Evolutionary conservation across 148 eudicot species (phyloP), one percentile per base, ranked within the genome.

Genomic region (Euryodendron excelsum): DNA sequence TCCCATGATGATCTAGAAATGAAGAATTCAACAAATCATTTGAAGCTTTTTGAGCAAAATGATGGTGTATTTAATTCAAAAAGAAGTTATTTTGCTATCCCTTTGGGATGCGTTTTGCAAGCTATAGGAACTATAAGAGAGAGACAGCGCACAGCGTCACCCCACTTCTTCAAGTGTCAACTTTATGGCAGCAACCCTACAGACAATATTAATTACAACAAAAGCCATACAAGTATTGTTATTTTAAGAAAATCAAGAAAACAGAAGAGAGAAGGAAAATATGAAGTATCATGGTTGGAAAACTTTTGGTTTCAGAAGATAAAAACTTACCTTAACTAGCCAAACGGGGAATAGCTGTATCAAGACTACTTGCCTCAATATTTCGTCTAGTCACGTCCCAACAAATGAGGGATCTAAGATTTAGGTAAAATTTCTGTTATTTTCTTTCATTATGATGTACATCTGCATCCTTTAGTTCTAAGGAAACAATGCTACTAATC

Each of bases 1-100:
- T 72, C 90, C 86, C 90, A 96, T 89, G 79, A 96, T 92, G 77
- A 91, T 90, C 99, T 96, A 84, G 69, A 90, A 73, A 74, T 67
- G 74, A 34, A 14, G 20, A 59, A 18, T 25, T 37, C 28, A 58
- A 75, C 5, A 59, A 15, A 17, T 41, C 25, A 39, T 37, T 10
- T 39, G 50, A 41, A 39, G n/a, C 1, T 21, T 55, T 55, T 21
- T 55, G 27, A 48, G 7, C 14, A 48, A 48, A 48, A 48, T 48
- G 53, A 2, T 14, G 53, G 53, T 14, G 17, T 48, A 48, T 48
- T 48, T 14, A 13, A 14, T 48, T 48, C 53, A 48, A 17, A 25
- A 55, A 31, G n/a, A 31, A 52, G 3, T 52, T 37, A 68, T 15
- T 39, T 36, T 58, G n/a, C 45, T 58, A 36, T 15, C 3, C 10